Evolutionary conservation across 2,329 filamentous ascomycete species (phyloP), one percentile per base, ranked within the genome.

Genomic region (Diplodia scrobiculata): DNA sequence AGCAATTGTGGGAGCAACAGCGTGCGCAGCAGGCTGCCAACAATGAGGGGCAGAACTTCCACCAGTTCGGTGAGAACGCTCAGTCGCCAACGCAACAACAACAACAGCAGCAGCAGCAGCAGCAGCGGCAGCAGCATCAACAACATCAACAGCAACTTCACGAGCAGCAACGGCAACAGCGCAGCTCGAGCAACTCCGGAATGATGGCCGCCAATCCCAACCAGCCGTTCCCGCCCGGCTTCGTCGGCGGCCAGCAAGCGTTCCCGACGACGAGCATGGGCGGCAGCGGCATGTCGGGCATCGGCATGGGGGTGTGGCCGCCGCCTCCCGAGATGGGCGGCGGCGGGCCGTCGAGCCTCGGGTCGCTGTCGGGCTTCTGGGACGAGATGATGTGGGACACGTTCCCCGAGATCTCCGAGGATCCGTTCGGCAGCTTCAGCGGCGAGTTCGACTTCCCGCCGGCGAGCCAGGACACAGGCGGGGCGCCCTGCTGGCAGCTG

Each of bases 351-450:
- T 70, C 73, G 4, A 70, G 64, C 5, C 58, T 78, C 66, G 75
- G 74, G 48, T 72, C 73, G 51, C 64, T 74, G 36, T 71, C 60
- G 41, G 71, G 69, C 11, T 77, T 78, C 66, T 79, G 77, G 77
- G 76, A 78, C 65, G 75, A 78, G 58, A 78, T 78, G 76, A 77
- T 78, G 74, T 79, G 77, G 77, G 77, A 79, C 54, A 77, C 75
- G 0, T 63, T 77, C 21, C 75, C 75, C 4, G 76, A 78, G 64
- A 74, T 77, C 71, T 70, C 76, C 17, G 76, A 78, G 50, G 71
- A 72, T 14, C 75, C 75, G 3, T 76, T 75, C 67, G 74, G 74
- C 1, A 58, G 76, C 3, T 70, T 69, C 21, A 75, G 75, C 27
- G 76, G 73, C 48, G 76, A 77, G 14, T 78, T 73, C 62, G 71